A percentile compares a stretch with the other conserved stretches of the same genome.
phyloP scores from a whole-genome alignment of 345 rosid species.

The Brassica juncea region DNA sequence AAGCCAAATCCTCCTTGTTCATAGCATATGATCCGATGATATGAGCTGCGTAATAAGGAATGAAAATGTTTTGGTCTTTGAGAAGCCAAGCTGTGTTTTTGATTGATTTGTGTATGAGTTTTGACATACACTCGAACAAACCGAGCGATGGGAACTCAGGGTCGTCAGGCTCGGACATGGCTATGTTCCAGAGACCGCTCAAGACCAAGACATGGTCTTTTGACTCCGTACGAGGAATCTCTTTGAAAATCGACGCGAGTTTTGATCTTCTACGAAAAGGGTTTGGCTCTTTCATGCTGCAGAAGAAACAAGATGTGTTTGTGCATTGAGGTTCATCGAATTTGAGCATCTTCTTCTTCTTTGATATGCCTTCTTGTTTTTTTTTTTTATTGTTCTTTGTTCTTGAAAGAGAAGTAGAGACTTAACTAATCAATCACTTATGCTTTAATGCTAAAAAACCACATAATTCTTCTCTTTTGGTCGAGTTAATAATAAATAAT shows the following conservation, averaged over 20 bases:
- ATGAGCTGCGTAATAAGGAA: slow-evolving; percentile 86
- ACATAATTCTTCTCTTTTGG: slow-evolving; percentile 16
- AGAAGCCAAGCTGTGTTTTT: slow-evolving; percentile 58
- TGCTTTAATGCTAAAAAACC: slow-evolving; percentile 15
- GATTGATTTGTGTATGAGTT: slow-evolving; percentile 56
- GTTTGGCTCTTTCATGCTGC: slow-evolving; percentile 64
- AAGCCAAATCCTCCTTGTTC: slow-evolving; percentile 63
- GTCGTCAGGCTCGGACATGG: slow-evolving; percentile 71
- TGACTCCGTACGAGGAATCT: slow-evolving; percentile 60
- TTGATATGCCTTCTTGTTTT: slow-evolving; percentile 1
- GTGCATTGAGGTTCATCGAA: slow-evolving; percentile 45
- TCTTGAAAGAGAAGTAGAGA: slow-evolving; percentile 21
- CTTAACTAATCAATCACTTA: neutral
- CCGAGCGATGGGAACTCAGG: slow-evolving; percentile 78
- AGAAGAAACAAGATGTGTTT: slow-evolving; percentile 62
- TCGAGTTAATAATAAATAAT: neutral
- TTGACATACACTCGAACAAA: slow-evolving; percentile 70
- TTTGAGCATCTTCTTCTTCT: slow-evolving; percentile 30
- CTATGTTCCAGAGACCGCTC: slow-evolving; percentile 71
- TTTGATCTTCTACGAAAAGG: slow-evolving; percentile 53
- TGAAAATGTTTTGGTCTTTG: slow-evolving; percentile 73
- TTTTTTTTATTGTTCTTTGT: neutral
- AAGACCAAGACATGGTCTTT: slow-evolving; percentile 67
- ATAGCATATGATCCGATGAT: slow-evolving; percentile 73
- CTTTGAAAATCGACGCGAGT: slow-evolving; percentile 54